A percentile compares a stretch with the other conserved stretches of the same genome.
phyloP scores from a whole-genome alignment of 2,329 filamentous ascomycete species.

The Shiraia bambusicola region DNA sequence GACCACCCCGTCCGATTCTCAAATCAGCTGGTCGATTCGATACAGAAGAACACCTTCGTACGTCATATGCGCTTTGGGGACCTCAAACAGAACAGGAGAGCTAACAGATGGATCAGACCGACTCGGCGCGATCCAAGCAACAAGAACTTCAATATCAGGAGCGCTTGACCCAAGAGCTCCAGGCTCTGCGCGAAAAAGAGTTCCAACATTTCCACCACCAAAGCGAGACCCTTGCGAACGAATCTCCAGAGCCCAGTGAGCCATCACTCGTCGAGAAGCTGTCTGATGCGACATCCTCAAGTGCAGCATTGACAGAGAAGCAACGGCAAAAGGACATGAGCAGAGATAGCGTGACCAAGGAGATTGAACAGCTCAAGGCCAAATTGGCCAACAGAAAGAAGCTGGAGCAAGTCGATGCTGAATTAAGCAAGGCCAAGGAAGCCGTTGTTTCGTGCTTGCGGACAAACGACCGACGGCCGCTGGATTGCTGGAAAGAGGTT shows the following conservation, averaged over 20 bases:
- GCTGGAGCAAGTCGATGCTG: constrained; percentile 65
- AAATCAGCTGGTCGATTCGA: constrained; percentile 75
- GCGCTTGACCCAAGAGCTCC: constrained; percentile 83
- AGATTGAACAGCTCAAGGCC: constrained; percentile 58
- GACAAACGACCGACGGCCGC: constrained; percentile 79
- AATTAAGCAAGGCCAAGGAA: constrained; percentile 71
- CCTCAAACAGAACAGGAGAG: not conserved
- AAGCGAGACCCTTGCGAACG: constrained; percentile 61
- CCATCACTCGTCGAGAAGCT: constrained; percentile 41
- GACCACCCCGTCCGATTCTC: constrained; percentile 71
- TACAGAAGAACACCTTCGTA: constrained; percentile 87
- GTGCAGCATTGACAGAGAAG: constrained; percentile 44
- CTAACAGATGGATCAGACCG: constrained; percentile 62
- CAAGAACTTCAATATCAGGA: constrained; percentile 85
- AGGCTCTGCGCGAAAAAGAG: constrained; percentile 72
- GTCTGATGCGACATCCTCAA: constrained; percentile 37
- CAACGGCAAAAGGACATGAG: constrained; percentile 51
- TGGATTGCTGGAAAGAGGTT: constrained; percentile 95
- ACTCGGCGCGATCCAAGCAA: constrained; percentile 79
- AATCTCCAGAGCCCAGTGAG: constrained; percentile 43
- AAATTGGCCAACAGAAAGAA: constrained; percentile 58
- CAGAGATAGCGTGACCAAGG: constrained; percentile 56
- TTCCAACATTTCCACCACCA: constrained; percentile 67
- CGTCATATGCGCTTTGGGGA: constrained; percentile 2
- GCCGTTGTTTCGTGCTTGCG: constrained; percentile 79